Conservation (phyloP, 1,284 basidiomycete species). For the Amylostereum areolatum region DNA sequence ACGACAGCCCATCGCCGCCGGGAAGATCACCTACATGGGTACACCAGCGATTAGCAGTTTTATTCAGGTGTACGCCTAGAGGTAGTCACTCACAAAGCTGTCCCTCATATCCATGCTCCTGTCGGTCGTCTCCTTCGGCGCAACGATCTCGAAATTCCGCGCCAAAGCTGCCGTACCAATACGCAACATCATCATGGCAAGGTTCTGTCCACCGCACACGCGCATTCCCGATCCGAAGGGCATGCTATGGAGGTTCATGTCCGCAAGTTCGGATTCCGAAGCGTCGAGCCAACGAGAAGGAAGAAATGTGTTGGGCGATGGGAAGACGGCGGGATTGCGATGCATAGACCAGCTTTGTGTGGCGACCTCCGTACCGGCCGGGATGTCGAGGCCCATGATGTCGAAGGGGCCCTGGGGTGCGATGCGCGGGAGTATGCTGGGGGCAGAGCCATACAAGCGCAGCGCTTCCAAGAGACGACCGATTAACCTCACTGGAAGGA, state of each 20-base stretch:
- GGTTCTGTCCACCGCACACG: slow-evolving; percentile 14
- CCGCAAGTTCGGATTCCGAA: slow-evolving; percentile 5
- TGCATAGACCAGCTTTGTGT: slow-evolving; percentile 24
- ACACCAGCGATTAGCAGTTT: not conserved
- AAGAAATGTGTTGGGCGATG: slow-evolving; percentile 17
- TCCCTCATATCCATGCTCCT: slow-evolving; percentile 14
- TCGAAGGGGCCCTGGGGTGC: slow-evolving; percentile 10
- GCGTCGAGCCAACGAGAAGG: slow-evolving; percentile 20
- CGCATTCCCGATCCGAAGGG: slow-evolving; percentile 15
- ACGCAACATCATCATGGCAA: slow-evolving; percentile 11
- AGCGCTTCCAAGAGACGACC: slow-evolving; percentile 10
- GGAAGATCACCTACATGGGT: not conserved
- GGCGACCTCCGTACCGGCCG: slow-evolving; percentile 13
- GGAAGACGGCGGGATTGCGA: slow-evolving; percentile 18
- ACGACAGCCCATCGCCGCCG: not conserved
- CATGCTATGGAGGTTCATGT: slow-evolving; percentile 10
- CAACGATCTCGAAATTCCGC: slow-evolving; percentile 12
- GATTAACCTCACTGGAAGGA: no score
- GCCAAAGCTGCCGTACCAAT: slow-evolving; percentile 9
- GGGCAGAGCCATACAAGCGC: slow-evolving; percentile 18
- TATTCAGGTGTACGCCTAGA: not conserved
- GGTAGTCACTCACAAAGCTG: slow-evolving; percentile 11
- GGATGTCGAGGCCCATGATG: slow-evolving; percentile 11
- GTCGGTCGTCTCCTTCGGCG: slow-evolving; percentile 12
- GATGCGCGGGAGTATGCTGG: slow-evolving; percentile 16